Base-by-base conservation (phyloP, 2,329 filamentous ascomycete genomes). In the Curvularia sp. region DNA sequence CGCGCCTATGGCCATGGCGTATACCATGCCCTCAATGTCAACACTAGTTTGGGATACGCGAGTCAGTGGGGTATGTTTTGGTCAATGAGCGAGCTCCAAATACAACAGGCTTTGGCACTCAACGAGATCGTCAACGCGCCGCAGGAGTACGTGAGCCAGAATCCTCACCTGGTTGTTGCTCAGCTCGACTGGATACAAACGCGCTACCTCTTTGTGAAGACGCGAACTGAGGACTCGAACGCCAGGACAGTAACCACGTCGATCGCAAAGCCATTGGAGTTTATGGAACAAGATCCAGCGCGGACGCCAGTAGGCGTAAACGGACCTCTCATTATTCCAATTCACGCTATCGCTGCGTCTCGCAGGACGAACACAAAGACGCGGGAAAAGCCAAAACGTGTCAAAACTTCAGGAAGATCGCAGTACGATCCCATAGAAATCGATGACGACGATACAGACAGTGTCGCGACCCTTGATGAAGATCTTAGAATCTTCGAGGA, bases 171-270 rank as follows among this genome's bases (percentile, higher is more conserved):
- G 47, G 93, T 97, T 8, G 87, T 97, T 1, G 74, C 85, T 26
- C 82, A 92, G 44, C 79, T 89, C 9, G 89, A 96, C 69, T 97
- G 93, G 93, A 93, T 96, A 58, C 92, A 96, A 70, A 93, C 92
- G 26, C 86, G 93, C 43, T 97, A 96, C 75, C 82, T 97, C 1
- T 91, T 97, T 65, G 86, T 91, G 41, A 71, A 70, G 48, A 68
- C 64, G 10, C 51, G 49, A 9, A 30, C 46, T 1, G 58, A 49
- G 4, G 30, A 31, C 10, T 31, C 30, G 9, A 8, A 7, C 26
- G 8, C 5, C 26, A 4, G 26, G 5, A 7, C 20, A 38, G 15
- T 1, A 15, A 22, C 10, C 46, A 60, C 4, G 0, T 35, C 66
- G 24, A 63, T 66, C 28, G 58, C 56, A 1, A 68, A 67, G 48